Evolutionary conservation across 257 asterid genomes (phyloP), one percentile per base, ranked within the genome.

Genomic region (Rauvolfia tetraphylla): DNA sequence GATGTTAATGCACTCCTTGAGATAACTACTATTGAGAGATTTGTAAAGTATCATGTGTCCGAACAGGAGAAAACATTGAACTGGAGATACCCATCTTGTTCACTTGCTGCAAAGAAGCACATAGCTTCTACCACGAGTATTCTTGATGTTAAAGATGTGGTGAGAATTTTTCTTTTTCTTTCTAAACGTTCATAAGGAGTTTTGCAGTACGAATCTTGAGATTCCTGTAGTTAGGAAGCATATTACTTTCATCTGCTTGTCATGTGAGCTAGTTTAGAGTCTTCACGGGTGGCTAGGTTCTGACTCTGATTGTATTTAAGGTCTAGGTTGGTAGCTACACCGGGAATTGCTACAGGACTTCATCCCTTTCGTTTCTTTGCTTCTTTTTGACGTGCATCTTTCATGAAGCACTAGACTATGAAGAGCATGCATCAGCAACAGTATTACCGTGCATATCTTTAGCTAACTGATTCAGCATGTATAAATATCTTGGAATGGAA

Each of bases 71-170:
- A 85, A 85, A 90, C 95, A 31, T 39, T 89, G 63, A 80, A 83
- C 42, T 87, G 86, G 93, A 88, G 96, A 79, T 89, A 69, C 36
- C 91, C 89, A 8, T 89, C 97, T 7, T 90, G 96, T 71, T 92
- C 97, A 7, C 72, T 90, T 79, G 89, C 95, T 76, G 91, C 92
- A 15, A 90, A 90, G 87, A 87, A 81, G 74, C 92, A 89, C 86
- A 87, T 90, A 5, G 89, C 93, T 79, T 92, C 97, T 22, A 90
- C 93, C 2, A 72, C 86, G n/a, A 92, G 90, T 71, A 92, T 92
- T 51, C 83, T 92, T 82, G 97, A 92, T 85, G 97, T 90, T 22
- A 86, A 92, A 76, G 87, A 87, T 78, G 93, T 92, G 90, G 97
- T 87, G 80, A 78, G 84, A 8, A 41, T 56, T 33, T 73, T 11